Conservation (phyloP, 106 monocot species). For the Triglochin maritima region DNA sequence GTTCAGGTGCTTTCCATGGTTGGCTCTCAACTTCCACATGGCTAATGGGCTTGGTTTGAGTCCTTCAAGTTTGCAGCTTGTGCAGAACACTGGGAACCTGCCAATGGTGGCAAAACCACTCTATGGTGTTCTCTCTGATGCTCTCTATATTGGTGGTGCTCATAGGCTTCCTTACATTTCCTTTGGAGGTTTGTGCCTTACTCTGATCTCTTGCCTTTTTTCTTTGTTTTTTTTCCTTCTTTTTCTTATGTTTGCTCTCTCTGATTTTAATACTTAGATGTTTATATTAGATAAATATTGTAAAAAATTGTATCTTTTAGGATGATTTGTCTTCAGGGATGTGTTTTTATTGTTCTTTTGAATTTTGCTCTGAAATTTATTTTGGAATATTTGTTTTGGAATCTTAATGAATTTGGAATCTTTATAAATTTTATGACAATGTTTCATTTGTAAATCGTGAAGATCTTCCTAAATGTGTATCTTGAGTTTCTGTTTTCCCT, state of each 20-base stretch:
- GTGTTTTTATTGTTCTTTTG: no score
- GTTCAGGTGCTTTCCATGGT: slow-evolving; percentile 90
- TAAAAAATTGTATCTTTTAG: no score
- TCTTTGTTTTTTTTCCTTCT: not conserved
- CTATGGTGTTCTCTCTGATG: slow-evolving; percentile 75
- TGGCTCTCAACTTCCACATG: slow-evolving; percentile 80
- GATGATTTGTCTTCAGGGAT: no score
- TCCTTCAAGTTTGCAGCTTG: slow-evolving; percentile 59
- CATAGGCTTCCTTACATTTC: slow-evolving; percentile 83
- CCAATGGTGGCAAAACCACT: slow-evolving; percentile 92
- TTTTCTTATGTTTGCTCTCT: slow-evolving; percentile 9
- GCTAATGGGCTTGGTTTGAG: slow-evolving; percentile 40
- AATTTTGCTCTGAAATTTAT: no score
- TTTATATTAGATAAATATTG: no score
- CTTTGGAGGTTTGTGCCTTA: slow-evolving; percentile 49
- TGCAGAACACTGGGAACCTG: slow-evolving; percentile 60
- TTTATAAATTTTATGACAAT: no score
- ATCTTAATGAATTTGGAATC: no score
- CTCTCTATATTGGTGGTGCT: slow-evolving; percentile 50
- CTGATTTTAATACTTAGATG: not conserved
- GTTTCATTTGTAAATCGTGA: no score
- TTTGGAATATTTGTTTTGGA: no score
- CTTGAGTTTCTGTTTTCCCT: no score
- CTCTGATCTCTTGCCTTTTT: not conserved
- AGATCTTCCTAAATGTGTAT: no score